Evolutionary conservation across 2,329 filamentous ascomycete genomes (phyloP), one percentile per base, ranked within the genome.

Genomic region (Dryadomyces quercus-mongolicae): DNA sequence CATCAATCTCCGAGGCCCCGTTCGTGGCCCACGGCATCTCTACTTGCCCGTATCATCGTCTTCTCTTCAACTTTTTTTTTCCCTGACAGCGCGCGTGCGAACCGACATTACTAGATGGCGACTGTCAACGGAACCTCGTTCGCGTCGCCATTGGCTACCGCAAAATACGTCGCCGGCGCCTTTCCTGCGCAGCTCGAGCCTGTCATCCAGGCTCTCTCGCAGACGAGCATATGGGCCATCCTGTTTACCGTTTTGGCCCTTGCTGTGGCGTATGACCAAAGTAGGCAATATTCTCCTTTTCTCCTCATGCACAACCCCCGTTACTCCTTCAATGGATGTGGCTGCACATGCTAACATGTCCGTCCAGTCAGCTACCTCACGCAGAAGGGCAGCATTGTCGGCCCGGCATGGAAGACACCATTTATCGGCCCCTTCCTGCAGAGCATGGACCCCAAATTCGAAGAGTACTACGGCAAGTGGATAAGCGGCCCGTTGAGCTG

Each of bases 391-490:
- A 78, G 79, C 25, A 91, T 93, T 63, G 81, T 78, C 52, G 88
- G 88, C 43, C 87, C 88, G 31, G 62, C 77, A 47, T 85, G 79
- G 76, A 93, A 93, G 71, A 74, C 85, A 56, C 88, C 88, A 45
- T 92, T 93, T 65, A 90, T 97, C 68, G 93, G 93, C n/a, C 92
- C 93, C 5, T 97, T 98, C 70, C 77, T 97, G 55, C 76, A 96
- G 66, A 95, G 90, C 31, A 76, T 97, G 63, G 84, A 95, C 69
- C 93, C 93, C 55, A 88, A 92, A 65, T 97, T 96, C 68, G 82
- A 85, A 57, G 81, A 91, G 65, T 98, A 98, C 74, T 80, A 91
- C 68, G 84, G 78, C 57, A 96, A 97, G 77, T 98, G 93, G 93
- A 70, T 78, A 63, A 95, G 89, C 65, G 93, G 88, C 49, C 85